Conservation (phyloP, 192 early-diverging fungal species). For the Coemansia sp. region DNA sequence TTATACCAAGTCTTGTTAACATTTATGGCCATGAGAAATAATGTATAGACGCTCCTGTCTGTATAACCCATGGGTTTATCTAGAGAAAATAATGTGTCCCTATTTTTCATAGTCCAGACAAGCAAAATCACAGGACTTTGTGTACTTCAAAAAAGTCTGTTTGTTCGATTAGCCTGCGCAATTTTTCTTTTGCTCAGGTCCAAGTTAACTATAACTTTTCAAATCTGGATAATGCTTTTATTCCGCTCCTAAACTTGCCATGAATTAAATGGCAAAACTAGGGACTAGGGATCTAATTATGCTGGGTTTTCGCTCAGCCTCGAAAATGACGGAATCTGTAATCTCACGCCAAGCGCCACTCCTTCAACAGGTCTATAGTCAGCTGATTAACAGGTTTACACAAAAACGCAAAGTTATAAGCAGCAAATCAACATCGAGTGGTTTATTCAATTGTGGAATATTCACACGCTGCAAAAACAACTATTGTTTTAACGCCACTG, state of each 20-base stretch:
- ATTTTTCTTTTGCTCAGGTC: neutral
- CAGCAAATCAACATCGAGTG: too few species aligned
- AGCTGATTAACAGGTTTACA: neutral
- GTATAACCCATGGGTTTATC: neutral
- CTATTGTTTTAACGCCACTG: too few species aligned
- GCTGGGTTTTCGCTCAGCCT: neutral
- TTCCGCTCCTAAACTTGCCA: neutral
- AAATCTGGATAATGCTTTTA: neutral
- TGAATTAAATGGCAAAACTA: neutral
- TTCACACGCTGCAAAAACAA: too few species aligned
- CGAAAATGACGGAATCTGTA: neutral
- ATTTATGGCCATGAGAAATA: neutral
- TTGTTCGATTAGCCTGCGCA: too few species aligned
- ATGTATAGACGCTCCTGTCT: neutral
- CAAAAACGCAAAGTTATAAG: neutral
- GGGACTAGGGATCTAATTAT: conserved; percentile 1
- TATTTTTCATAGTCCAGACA: neutral
- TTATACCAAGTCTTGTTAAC: neutral
- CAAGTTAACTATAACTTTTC: neutral
- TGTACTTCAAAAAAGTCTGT: neutral
- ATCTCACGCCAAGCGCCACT: neutral
- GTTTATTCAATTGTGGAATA: too few species aligned
- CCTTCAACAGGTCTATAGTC: neutral
- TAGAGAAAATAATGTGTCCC: neutral
- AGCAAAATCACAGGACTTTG: neutral